A percentile compares a stretch with the other conserved stretches of the same genome.
These are phyloP conservation scores for Hypoxylon sp. DNA, from an alignment of 2,329 filamentous ascomycete genomes.

Conservation along the genomic window DNA sequence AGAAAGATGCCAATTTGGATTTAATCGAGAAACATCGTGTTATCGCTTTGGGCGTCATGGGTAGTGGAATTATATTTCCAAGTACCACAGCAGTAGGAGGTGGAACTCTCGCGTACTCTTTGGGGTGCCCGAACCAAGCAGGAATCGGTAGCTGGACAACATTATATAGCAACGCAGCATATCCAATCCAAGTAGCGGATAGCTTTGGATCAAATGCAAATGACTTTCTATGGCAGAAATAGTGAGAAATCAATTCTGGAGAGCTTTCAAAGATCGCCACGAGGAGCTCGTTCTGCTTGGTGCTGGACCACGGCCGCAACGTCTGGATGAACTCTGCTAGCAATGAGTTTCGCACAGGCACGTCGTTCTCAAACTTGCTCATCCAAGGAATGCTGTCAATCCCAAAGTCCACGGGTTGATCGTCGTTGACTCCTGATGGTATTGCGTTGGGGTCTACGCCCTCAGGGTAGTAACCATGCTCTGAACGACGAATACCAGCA, in stretches of 20 bases:
- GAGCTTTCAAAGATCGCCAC: conserved; percentile 83
- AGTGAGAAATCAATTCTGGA: conserved; percentile 89
- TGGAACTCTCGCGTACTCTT: conserved; percentile 74
- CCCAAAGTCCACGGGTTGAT: conserved; percentile 71
- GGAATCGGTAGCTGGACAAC: conserved; percentile 83
- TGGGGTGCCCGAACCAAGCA: conserved; percentile 76
- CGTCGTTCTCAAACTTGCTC: conserved; percentile 74
- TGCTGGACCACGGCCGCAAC: conserved; percentile 86
- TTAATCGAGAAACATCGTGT: conserved; percentile 84
- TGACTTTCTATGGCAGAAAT: conserved; percentile 83
- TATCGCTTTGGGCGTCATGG: conserved; percentile 84
- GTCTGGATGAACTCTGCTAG: conserved; percentile 84
- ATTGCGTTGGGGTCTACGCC: conserved; percentile 69
- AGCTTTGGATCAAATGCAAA: conserved; percentile 93
- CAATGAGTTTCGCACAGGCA: conserved; percentile 83
- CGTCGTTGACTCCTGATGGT: conserved; percentile 58
- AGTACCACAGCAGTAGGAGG: conserved; percentile 85
- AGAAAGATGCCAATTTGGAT: conserved; percentile 85
- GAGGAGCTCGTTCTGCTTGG: conserved; percentile 85
- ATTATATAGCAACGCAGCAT: conserved; percentile 89
- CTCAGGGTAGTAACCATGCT: conserved; percentile 88
- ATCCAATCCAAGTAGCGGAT: conserved; percentile 94
- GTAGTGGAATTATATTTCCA: conserved; percentile 87
- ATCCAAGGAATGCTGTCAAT: conserved; percentile 80
- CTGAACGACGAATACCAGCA: conserved; percentile 81